Base-by-base conservation (phyloP, 2,329 filamentous ascomycete species). In the Alternaria novae-zelandiae region DNA sequence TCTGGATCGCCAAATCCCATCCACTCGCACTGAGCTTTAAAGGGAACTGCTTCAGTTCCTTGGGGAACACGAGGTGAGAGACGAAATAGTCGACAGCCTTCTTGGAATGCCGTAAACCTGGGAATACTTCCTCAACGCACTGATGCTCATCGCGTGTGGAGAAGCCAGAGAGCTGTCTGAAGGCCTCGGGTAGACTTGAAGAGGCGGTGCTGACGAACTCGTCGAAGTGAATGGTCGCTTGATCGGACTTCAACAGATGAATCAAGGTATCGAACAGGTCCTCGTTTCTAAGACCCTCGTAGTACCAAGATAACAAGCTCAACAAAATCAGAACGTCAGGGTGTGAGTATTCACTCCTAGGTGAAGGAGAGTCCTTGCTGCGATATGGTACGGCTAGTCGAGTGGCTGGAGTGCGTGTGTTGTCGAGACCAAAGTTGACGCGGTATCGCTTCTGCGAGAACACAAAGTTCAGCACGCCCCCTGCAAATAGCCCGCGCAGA, bases 261-360 rank as follows among this genome's bases (percentile, higher is more conserved):
- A 74, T 58, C 5, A 92, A 84, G 0, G 80, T 76, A 1, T 76
- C 64, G 9, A 83, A 82, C 0, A 92, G 70, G 1, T 90, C 82
- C 0, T 84, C 71, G 13, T 89, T 74, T 0, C 59, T 64, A 0
- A 92, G 80, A 0, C 90, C 89, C 0, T 79, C 79, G 54, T 92
- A 90, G 69, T 93, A 93, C 69, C 90, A 92, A 0, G 86, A 84
- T 0, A 94, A 78, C 12, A 86, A 89, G 0, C 90, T 93, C 2
- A 93, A 80, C 0, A 88, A 32, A 3, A 93, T 89, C 0, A 87
- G 83, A 0, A 91, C 88, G 68, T 93, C 86, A 0, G 90, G 89
- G 66, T 93, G 90, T 0, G 88, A 87, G 71, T 86, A 93, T 68
- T 93, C 90, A 0, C 89, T 86, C 6, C 87, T 83, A 0, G 87